Base-by-base conservation (phyloP, 306 rosid genomes). In the Begonia fuchsioides region DNA sequence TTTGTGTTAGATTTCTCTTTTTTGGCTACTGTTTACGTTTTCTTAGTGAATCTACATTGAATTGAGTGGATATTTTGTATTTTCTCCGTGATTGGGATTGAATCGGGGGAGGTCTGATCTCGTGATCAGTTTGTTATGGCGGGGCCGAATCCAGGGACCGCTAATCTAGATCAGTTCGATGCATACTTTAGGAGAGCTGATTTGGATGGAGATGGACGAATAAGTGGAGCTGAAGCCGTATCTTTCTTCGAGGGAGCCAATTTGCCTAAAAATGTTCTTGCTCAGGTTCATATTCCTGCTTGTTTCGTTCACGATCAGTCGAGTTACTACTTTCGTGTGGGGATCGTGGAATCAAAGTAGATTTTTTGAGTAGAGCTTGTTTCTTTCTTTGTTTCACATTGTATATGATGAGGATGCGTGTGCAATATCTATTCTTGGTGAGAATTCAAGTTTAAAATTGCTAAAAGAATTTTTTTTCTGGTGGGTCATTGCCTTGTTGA, bases 151-250 rank as follows among this genome's bases (percentile, higher is more conserved):
- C 73, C 73, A 80, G 46, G 71, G 63, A 13, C 44, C 39, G 63
- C 81, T 39, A 69, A 75, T 49, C 66, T 68, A 90, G 93, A 88
- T 88, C 87, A 74, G 84, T 86, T 81, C 40, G 95, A 88, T 57
- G 60, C 69, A 15, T 81, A 45, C 73, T 88, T 88, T 46, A 43
- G 80, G 60, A 64, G 93, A 63, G 95, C 95, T 48, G 97, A 88
- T 84, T 84, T 84, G 70, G 95, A 88, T 43, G 95, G 97, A 17
- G 97, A 88, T 79, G 93, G 95, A 26, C 76, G 86, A 69, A 88
- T 88, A 74, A 88, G 86, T 58, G 97, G 95, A 43, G 71, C 80
- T 53, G 97, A 88, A 55, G 97, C 95, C 39, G 90, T 88, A 16
- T 46, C 77, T 68, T 88, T 88, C 76, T 82, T 84, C 51, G 78